Base-by-base conservation (phyloP, 192 early-diverging fungal genomes). In the Linnemannia schmuckeri region DNA sequence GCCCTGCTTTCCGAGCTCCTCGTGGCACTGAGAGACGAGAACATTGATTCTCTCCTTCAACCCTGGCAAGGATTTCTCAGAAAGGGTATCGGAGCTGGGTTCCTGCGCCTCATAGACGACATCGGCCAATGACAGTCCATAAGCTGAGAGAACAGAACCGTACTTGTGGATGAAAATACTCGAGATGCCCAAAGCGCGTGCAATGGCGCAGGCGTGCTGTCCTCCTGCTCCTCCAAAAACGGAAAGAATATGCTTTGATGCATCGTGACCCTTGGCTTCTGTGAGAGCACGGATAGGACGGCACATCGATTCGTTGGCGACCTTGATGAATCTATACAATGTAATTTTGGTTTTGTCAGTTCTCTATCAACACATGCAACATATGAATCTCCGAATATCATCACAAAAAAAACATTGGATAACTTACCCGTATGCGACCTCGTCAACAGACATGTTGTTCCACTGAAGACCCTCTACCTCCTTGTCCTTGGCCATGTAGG, bases 301-400 rank as follows among this genome's bases (percentile, higher is more conserved):
- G 88, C 97, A 97, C 98, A 99, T 99, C 2, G 95, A 91, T 85
- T 99, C 97, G 82, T 99, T 99, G 17, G 98, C 98, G 15, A 99
- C 97, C 78, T 96, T 95, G 76, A 99, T 91, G 82, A 98, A 99
- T 12, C 89, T 90, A 47, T 24, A 22, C 41, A 24, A 37, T 20
- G 30, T 9, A 13, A 33, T 27, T 3, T 30, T 27, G 42, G 17
- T 15, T 15, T 73, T 22, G 0, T 27, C 5, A 30, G 22, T 30
- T 30, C 15, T 22, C 49, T 52, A 18, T 17, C 33, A 30, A 17
- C 13, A 35, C 15, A 3, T 33, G 1, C 12, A 4, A 0, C 61
- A 33, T 3, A 12, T 66, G 10, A 2, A 12, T 12, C 3, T 1
- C 10, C 10, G 12, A 66, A 33, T 5, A n/a, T 33, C 12, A 3